Conservation (phyloP, 75 land plant genomes). For the Cupressus sempervirens region DNA sequence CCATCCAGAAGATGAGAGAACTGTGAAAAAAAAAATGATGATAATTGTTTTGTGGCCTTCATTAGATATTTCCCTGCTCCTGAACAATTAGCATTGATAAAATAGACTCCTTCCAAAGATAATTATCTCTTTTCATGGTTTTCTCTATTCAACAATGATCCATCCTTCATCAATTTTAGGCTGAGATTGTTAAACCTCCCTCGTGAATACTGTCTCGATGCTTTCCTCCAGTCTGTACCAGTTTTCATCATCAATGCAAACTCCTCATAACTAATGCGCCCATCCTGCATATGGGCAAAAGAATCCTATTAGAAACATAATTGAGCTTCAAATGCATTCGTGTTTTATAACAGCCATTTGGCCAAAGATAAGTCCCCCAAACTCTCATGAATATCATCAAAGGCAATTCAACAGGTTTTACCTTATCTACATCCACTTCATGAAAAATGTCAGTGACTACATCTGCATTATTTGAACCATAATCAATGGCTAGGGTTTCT, state of each 20-base stretch:
- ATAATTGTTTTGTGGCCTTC: not conserved
- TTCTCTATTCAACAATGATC: constrained; percentile 32
- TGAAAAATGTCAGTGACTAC: constrained; percentile 57
- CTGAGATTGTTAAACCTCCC: constrained; percentile 61
- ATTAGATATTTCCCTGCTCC: not conserved
- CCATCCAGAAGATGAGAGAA: constrained; percentile 6
- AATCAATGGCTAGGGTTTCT: constrained; percentile 48
- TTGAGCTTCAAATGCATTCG: not conserved
- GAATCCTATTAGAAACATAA: not conserved
- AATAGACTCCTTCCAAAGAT: not conserved
- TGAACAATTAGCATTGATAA: not conserved
- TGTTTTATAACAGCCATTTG: not conserved
- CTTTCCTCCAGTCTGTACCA: constrained; percentile 76
- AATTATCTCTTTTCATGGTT: constrained; percentile 5
- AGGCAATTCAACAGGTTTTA: constrained; percentile 1
- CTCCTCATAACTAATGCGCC: constrained; percentile 66
- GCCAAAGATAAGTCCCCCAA: not conserved
- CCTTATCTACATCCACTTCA: constrained; percentile 75
- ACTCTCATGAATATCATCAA: not conserved
- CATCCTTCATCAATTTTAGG: constrained; percentile 51
- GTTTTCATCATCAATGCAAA: constrained; percentile 73
- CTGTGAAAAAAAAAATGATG: not conserved
- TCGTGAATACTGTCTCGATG: constrained; percentile 60
- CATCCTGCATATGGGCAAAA: constrained; percentile 36
- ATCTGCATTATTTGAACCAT: constrained; percentile 27